phyloP scores from a whole-genome alignment of 179 eudicot genomes.

The Silene noctiflora region DNA sequence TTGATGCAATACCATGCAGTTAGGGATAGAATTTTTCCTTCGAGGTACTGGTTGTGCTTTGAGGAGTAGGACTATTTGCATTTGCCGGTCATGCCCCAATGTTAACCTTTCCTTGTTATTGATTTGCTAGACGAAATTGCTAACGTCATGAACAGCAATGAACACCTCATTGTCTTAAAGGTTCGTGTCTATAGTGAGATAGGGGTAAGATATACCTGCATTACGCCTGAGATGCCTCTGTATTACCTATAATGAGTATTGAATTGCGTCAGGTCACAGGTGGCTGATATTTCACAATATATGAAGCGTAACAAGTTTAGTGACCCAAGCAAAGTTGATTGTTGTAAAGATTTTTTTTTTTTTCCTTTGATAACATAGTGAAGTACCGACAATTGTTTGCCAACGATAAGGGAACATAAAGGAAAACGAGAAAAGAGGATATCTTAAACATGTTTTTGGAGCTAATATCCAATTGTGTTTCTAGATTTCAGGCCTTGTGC shows the following conservation, averaged over 20 bases:
- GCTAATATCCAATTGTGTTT: slow-evolving; percentile 14
- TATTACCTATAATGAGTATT: too few relatives aligned
- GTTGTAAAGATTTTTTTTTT: neutral
- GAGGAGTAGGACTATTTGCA: neutral
- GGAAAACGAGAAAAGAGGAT: neutral
- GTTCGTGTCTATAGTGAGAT: too few relatives aligned
- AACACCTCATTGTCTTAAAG: neutral
- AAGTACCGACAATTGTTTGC: neutral
- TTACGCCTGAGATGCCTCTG: too few relatives aligned
- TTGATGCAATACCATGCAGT: too few relatives aligned
- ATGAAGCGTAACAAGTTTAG: too few relatives aligned
- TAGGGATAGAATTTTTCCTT: too few relatives aligned
- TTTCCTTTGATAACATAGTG: neutral
- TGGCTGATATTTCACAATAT: too few relatives aligned
- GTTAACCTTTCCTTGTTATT: neutral
- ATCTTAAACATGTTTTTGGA: neutral
- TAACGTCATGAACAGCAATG: too few relatives aligned
- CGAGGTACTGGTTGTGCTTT: too few relatives aligned
- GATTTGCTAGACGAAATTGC: neutral
- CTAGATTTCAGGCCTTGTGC: slow-evolving; percentile 63
- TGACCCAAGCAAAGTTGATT: neutral
- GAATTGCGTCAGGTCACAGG: too few relatives aligned
- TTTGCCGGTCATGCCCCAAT: neutral
- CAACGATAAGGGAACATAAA: neutral
- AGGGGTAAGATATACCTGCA: too few relatives aligned